Percentiles rank a stretch among this genome's conserved stretches.
phyloP scores from a whole-genome alignment of 768 basidiomycete species.

The Boletus barrowsii region DNA sequence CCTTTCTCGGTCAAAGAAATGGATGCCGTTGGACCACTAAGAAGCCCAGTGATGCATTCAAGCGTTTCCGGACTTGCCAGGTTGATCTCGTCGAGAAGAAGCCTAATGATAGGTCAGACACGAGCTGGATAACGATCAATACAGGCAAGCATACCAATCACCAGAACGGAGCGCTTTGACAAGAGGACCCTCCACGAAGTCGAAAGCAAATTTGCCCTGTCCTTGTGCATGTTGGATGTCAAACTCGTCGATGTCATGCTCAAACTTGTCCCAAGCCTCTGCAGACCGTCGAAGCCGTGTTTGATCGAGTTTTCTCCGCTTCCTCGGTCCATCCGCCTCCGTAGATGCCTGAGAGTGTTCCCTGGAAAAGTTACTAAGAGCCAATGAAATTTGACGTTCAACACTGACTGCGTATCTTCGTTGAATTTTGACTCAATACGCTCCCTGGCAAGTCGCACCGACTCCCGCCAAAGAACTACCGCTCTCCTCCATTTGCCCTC shows the following conservation, averaged over 20 bases:
- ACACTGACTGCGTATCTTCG: slow-evolving; percentile 28
- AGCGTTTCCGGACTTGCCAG: slow-evolving; percentile 91
- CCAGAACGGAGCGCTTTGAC: slow-evolving; percentile 85
- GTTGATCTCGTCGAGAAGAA: slow-evolving; percentile 95
- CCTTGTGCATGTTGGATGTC: slow-evolving; percentile 86
- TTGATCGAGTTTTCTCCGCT: slow-evolving; percentile 63
- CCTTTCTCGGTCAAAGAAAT: slow-evolving; percentile 94
- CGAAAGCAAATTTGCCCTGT: slow-evolving; percentile 88
- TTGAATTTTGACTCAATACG: slow-evolving; percentile 44
- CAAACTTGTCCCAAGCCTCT: slow-evolving; percentile 64
- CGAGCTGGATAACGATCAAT: not conserved
- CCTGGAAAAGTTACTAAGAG: slow-evolving; percentile 1
- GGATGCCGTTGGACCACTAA: slow-evolving; percentile 82
- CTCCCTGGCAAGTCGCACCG: slow-evolving; percentile 63
- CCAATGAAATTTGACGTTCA: not conserved
- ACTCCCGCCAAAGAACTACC: slow-evolving; percentile 82
- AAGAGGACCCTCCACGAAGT: slow-evolving; percentile 95
- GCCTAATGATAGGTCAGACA: slow-evolving; percentile 46
- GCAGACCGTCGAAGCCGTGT: slow-evolving; percentile 42
- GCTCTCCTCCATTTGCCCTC: slow-evolving; percentile 85
- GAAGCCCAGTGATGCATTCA: slow-evolving; percentile 85
- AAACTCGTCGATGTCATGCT: slow-evolving; percentile 70
- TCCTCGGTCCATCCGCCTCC: slow-evolving; percentile 52
- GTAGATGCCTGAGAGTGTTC: slow-evolving; percentile 29
- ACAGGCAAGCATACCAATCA: slow-evolving; percentile 67